These are phyloP conservation scores for Penicillium sp. DNA, from an alignment of 2,329 filamentous ascomycete species.

Conservation along the genomic window DNA sequence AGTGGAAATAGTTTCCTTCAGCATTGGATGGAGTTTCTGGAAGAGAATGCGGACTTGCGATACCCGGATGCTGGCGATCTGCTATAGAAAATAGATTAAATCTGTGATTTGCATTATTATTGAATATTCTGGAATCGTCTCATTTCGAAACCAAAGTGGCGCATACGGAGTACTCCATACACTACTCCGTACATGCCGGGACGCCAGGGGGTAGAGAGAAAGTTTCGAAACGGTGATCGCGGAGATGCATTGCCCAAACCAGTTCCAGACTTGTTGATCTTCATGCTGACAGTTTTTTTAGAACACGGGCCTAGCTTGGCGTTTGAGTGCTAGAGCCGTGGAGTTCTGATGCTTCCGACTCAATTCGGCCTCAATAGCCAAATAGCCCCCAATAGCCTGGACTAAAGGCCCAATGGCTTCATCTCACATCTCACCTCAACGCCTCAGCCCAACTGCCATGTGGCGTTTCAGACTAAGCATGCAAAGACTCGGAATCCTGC, in stretches of 20 bases:
- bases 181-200: background rate
- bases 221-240: slow-evolving; percentile 1
- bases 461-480: too few species aligned
- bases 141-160: background rate
- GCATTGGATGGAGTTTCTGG: slow-evolving; percentile 86
- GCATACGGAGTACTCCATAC: background rate
- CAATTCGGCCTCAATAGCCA: too few species aligned
- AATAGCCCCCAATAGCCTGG: too few species aligned
- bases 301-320: background rate
- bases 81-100: slow-evolving; percentile 18
- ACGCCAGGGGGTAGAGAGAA: background rate
- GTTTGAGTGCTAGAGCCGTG: background rate
- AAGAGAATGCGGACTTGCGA: slow-evolving; percentile 84
- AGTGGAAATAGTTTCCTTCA: slow-evolving; percentile 86
- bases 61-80: slow-evolving; percentile 68
- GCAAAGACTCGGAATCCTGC: too few species aligned
- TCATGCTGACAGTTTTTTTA: background rate
- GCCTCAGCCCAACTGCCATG: too few species aligned
- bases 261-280: background rate
- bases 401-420: too few species aligned
- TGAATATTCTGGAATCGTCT: background rate
- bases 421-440: too few species aligned
- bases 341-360: too few species aligned
- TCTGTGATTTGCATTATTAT: background rate
- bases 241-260: slow-evolving; percentile 19